phyloP scores from a whole-genome alignment of 1,284 basidiomycete genomes.

The Xerocomus minutiporus region DNA sequence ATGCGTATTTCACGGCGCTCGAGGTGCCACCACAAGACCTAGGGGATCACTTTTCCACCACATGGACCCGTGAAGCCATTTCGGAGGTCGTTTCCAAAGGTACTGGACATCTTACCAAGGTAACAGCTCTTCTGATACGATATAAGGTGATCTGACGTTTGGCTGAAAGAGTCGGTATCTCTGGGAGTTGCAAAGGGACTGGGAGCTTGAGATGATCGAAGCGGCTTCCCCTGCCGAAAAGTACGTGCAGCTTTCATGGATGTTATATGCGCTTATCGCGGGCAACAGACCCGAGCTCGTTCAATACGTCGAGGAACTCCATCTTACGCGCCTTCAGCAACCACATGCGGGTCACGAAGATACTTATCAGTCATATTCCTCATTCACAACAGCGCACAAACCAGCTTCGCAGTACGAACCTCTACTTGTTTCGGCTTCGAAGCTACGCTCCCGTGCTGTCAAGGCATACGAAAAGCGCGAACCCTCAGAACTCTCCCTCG shows the following conservation, averaged over 20 bases:
- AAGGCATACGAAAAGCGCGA: slow-evolving; percentile 64
- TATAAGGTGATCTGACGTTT: slow-evolving; percentile 14
- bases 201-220: slow-evolving; percentile 66
- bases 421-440: slow-evolving; percentile 71
- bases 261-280: slow-evolving; percentile 27
- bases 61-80: slow-evolving; percentile 59
- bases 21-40: slow-evolving; percentile 45
- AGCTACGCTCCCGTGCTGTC: slow-evolving; percentile 54
- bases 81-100: slow-evolving; percentile 55
- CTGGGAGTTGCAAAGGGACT: slow-evolving; percentile 72
- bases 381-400: slow-evolving; percentile 76
- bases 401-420: slow-evolving; percentile 73
- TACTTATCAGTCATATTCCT: slow-evolving; percentile 80
- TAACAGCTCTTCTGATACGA: slow-evolving; percentile 23
- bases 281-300: slow-evolving; percentile 32
- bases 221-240: slow-evolving; percentile 41
- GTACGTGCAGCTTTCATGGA: slow-evolving; percentile 33
- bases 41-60: slow-evolving; percentile 49
- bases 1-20: slow-evolving; percentile 44
- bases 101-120: slow-evolving; percentile 57
- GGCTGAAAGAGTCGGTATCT: slow-evolving; percentile 57
- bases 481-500: slow-evolving; percentile 53
- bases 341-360: slow-evolving; percentile 71
- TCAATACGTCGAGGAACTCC: slow-evolving; percentile 45
- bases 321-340: slow-evolving; percentile 58